phyloP scores from a whole-genome alignment of 768 basidiomycete species.

The Ephemerocybe angulata region DNA sequence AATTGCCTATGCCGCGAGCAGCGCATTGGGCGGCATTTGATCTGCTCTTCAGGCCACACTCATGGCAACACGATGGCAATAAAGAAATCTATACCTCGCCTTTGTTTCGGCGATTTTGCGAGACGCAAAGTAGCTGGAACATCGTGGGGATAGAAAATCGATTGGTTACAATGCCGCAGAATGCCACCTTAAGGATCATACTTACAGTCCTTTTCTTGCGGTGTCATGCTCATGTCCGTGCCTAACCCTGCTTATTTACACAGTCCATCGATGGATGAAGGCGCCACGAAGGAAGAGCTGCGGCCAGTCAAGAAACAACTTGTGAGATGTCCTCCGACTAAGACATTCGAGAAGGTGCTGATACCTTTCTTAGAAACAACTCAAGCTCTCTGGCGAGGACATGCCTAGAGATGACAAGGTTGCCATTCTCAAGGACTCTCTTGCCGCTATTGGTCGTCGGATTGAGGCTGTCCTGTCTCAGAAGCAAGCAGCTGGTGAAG shows the following conservation, averaged over 20 bases:
- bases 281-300: constrained; percentile 87
- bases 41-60: no score
- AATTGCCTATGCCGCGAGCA: no score
- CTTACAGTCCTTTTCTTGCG: no score
- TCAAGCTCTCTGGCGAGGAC: constrained; percentile 90
- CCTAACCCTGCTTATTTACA: constrained; percentile 7
- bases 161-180: no score
- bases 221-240: neutral
- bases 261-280: constrained; percentile 95
- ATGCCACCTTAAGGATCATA: no score
- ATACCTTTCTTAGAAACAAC: constrained; percentile 68
- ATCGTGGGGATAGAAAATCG: no score
- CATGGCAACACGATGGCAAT: no score
- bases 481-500: constrained; percentile 77
- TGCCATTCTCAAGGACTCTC: constrained; percentile 89
- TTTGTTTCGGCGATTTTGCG: no score
- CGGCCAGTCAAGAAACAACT: constrained; percentile 96
- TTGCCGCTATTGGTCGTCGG: constrained; percentile 88
- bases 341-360: constrained; percentile 12
- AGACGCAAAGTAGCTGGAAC: no score
- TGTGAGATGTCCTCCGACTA: constrained; percentile 41
- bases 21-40: no score
- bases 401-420: constrained; percentile 96
- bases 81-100: no score
- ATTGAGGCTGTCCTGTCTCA: constrained; percentile 79